A percentile compares a stretch with the other conserved stretches of the same genome.
phyloP scores from a whole-genome alignment of 176 grass and related monocot species.

The Eremochloa ophiuroides region DNA sequence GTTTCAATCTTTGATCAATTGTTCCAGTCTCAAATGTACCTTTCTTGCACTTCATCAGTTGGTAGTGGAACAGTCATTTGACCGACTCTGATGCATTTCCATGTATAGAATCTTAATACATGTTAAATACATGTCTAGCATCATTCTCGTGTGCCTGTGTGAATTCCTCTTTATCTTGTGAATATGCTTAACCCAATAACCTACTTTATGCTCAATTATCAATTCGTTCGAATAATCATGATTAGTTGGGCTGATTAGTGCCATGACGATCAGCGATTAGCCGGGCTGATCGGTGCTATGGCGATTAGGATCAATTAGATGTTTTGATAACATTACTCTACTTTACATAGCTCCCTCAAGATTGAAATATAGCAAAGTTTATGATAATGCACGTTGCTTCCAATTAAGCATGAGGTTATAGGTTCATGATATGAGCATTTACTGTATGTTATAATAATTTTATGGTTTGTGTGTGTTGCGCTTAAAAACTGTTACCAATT shows the following conservation, averaged over 20 bases:
- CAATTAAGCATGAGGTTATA: background rate
- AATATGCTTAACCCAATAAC: background rate
- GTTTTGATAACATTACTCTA: background rate
- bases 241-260: too few relatives aligned
- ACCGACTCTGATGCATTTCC: background rate
- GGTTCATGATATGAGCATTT: background rate
- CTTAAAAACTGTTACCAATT: background rate
- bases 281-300: too few relatives aligned
- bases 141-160: background rate
- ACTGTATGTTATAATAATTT: background rate
- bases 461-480: background rate
- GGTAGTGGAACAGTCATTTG: background rate
- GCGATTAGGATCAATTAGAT: too few relatives aligned
- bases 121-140: background rate
- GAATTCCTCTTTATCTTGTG: background rate
- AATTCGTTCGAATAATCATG: too few relatives aligned
- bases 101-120: background rate
- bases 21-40: background rate
- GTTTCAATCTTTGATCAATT: background rate
- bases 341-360: background rate
- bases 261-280: too few relatives aligned
- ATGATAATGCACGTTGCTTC: background rate
- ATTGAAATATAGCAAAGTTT: background rate
- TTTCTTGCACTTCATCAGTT: background rate
- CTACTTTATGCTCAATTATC: background rate